A percentile compares a stretch with the other conserved stretches of the same genome.
Evolutionary conservation across 73 alveolate species (phyloP).

Genomic region (Paramecium pentaurelia): DNA sequence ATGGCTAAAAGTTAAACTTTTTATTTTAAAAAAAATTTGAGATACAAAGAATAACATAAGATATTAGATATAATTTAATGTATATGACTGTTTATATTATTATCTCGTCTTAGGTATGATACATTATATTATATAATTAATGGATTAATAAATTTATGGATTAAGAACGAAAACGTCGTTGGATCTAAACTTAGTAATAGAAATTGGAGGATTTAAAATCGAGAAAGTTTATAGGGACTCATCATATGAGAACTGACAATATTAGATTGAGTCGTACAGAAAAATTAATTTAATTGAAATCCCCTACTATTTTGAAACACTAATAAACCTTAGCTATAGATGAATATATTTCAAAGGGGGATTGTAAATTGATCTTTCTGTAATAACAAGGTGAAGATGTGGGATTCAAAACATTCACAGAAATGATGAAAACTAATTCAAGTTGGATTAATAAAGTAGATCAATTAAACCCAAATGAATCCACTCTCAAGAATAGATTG

Average conservation of each 20-base stretch:
- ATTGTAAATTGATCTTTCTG: constrained; percentile 32
- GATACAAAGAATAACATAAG: neutral
- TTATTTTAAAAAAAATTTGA: too few species aligned
- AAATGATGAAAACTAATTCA: constrained; percentile 37
- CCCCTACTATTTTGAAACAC: neutral
- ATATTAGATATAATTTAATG: neutral
- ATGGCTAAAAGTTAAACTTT: neutral
- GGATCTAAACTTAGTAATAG: neutral
- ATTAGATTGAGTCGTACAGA: neutral
- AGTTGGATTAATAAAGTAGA: neutral
- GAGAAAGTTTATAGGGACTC: neutral
- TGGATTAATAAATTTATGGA: constrained; percentile 2
- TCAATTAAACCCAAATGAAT: constrained; percentile 1
- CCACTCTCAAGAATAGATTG: constrained; percentile 7
- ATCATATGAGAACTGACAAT: neutral
- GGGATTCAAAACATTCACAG: constrained; percentile 30
- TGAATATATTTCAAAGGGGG: neutral
- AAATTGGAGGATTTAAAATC: neutral
- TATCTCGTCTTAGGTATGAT: neutral
- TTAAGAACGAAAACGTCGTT: constrained; percentile 20
- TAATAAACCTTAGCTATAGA: neutral
- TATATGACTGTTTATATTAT: neutral
- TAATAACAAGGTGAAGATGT: neutral
- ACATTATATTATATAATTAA: neutral
- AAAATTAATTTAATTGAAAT: neutral